phyloP scores from a whole-genome alignment of 805 yeast species.

The Hanseniaspora valbyensis region DNA sequence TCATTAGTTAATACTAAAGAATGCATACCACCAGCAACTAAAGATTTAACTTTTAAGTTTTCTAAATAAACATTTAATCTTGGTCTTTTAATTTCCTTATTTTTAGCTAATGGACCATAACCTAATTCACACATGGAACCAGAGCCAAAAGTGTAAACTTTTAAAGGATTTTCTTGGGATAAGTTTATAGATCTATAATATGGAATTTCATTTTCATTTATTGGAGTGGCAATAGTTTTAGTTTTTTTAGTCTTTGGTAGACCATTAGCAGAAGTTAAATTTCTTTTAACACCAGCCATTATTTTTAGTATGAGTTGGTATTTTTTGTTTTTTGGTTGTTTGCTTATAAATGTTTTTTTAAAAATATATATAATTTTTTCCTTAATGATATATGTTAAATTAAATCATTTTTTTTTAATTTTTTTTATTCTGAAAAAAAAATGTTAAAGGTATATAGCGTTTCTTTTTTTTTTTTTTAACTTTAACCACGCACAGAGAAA shows the following conservation, averaged over 20 bases:
- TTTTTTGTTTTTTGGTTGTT: no score
- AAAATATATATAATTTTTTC: no score
- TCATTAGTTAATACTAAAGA: slow-evolving; percentile 66
- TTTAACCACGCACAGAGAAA: no score
- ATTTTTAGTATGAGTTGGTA: no score
- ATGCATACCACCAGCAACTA: slow-evolving; percentile 96
- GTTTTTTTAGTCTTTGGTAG: slow-evolving; percentile 17
- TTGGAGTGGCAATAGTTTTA: slow-evolving; percentile 10
- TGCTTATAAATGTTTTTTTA: no score
- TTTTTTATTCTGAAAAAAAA: no score
- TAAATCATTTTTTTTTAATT: no score
- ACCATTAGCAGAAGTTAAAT: no score
- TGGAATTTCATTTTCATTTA: slow-evolving; percentile 1
- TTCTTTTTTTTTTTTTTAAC: no score
- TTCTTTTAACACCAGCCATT: no score
- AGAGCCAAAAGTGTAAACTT: slow-evolving; percentile 87
- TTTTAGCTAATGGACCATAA: slow-evolving; percentile 85
- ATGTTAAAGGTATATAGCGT: no score
- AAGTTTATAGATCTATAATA: slow-evolving; percentile 11
- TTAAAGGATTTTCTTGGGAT: slow-evolving; percentile 37
- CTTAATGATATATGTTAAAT: no score
- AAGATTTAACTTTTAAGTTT: slow-evolving; percentile 46
- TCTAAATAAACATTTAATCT: slow-evolving; percentile 67
- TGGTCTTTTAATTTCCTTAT: slow-evolving; percentile 92
- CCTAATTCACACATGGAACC: slow-evolving; percentile 98